A percentile compares a stretch with the other conserved stretches of the same genome.
Conservation (phyloP, 2,329 filamentous ascomycete genomes). For the Aurifilum marmelostoma region DNA sequence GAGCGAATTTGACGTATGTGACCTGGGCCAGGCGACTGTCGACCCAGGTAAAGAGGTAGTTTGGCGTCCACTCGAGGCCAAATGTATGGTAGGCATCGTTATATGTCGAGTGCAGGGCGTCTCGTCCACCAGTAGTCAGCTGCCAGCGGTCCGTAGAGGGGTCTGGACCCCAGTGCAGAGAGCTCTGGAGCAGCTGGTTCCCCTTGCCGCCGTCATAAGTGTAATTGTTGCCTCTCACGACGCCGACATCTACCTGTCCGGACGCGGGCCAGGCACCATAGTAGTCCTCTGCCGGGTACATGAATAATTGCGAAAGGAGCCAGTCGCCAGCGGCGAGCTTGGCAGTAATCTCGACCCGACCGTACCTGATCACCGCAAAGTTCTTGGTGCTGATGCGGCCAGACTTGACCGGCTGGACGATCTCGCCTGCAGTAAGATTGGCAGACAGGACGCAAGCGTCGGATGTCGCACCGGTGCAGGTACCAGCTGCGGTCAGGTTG, state of each 20-base stretch:
- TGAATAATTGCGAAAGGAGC: slow-evolving; percentile 28
- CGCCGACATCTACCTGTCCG: slow-evolving; percentile 28
- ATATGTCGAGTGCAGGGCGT: slow-evolving; percentile 21
- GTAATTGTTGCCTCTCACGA: slow-evolving; percentile 27
- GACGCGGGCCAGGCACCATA: slow-evolving; percentile 30
- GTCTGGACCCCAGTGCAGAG: slow-evolving; percentile 29
- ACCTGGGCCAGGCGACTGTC: slow-evolving; percentile 28
- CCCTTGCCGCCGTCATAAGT: slow-evolving; percentile 19
- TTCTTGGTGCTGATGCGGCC: slow-evolving; percentile 29
- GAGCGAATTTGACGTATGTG: slow-evolving; percentile 23
- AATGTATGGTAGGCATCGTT: slow-evolving; percentile 25
- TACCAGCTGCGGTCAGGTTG: slow-evolving; percentile 10
- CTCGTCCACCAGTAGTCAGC: slow-evolving; percentile 17
- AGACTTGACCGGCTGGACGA: slow-evolving; percentile 25
- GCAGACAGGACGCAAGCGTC: slow-evolving; percentile 15
- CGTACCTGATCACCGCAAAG: slow-evolving; percentile 27
- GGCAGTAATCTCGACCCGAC: slow-evolving; percentile 26
- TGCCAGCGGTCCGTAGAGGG: slow-evolving; percentile 25
- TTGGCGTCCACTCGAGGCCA: slow-evolving; percentile 27
- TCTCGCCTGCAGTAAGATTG: background rate
- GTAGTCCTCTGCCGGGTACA: slow-evolving; percentile 26
- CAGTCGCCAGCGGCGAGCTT: slow-evolving; percentile 31
- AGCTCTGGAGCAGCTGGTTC: slow-evolving; percentile 22
- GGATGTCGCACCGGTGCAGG: slow-evolving; percentile 10
- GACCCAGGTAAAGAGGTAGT: slow-evolving; percentile 29